Evolutionary conservation across 192 early-diverging fungal species (phyloP).

Genomic region (Backusella macrospora): DNA sequence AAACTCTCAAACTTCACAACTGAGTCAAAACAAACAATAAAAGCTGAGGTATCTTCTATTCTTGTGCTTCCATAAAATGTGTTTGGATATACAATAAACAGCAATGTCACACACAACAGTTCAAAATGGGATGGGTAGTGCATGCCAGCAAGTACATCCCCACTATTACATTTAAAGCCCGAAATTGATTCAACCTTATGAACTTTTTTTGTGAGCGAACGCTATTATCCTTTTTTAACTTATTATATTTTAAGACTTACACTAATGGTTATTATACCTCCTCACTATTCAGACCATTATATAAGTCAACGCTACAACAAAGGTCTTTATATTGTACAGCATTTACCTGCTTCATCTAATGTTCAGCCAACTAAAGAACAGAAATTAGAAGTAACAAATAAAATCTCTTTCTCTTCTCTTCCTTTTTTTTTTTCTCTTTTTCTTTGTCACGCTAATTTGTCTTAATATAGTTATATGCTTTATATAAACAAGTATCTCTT

Average conservation of each 20-base stretch:
- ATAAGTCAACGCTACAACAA: conserved; percentile 39
- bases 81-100: background rate
- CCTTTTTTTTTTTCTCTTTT: background rate
- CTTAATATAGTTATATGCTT: conserved; percentile 46
- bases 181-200: background rate
- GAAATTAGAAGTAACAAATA: conserved; percentile 36
- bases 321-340: conserved; percentile 40
- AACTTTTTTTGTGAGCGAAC: background rate
- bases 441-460: conserved; percentile 1
- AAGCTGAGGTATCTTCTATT: background rate
- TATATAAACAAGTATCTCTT: conserved; percentile 54
- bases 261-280: conserved; percentile 5
- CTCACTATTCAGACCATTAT: conserved; percentile 34
- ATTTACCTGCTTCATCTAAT: conserved; percentile 40
- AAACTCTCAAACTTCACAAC: background rate
- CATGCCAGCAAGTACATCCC: background rate
- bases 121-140: conserved; percentile 2
- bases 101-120: background rate
- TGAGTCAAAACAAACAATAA: background rate
- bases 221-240: background rate
- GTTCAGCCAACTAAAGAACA: conserved; percentile 47
- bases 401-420: background rate
- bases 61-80: conserved; percentile 12
- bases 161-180: background rate
- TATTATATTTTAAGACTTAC: background rate